Evolutionary conservation across 257 asterid genomes (phyloP).

Genomic region (Marsdenia floribunda): DNA sequence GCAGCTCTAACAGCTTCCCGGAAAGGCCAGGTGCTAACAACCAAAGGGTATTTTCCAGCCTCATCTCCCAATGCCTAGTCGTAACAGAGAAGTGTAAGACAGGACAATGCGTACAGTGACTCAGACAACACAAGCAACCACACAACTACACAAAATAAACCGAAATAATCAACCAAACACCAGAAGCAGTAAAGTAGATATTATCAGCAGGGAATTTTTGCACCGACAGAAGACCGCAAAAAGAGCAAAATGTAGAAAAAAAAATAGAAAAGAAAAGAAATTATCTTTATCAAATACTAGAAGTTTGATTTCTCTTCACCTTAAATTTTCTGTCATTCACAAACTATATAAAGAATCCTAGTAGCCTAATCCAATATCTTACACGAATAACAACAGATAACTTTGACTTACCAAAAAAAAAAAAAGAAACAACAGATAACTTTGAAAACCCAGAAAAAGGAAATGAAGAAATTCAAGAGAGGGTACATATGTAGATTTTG

Average conservation of each 20-base stretch:
- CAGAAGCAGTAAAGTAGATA: background rate
- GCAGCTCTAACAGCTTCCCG: constrained; percentile 90
- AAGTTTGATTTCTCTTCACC: background rate
- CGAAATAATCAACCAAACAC: background rate
- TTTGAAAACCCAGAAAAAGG: background rate
- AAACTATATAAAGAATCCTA: background rate
- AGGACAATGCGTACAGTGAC: background rate
- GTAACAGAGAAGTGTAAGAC: constrained; percentile 2
- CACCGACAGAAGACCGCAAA: background rate
- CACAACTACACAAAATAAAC: background rate
- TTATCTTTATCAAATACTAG: background rate
- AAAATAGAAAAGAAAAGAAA: background rate
- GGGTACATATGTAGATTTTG: background rate
- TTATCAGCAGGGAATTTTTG: background rate
- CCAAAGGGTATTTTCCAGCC: constrained; percentile 50
- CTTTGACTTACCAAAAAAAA: too few relatives aligned
- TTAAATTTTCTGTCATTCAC: background rate
- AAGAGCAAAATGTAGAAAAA: background rate
- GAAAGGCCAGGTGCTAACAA: constrained; percentile 97
- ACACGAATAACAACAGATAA: background rate
- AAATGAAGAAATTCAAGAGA: background rate
- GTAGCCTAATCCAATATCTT: background rate
- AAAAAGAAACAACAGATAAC: background rate
- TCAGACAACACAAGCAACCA: background rate
- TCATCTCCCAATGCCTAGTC: constrained; percentile 47